Conservation (phyloP, 495 filamentous ascomycete species). For the Physcia stellaris region DNA sequence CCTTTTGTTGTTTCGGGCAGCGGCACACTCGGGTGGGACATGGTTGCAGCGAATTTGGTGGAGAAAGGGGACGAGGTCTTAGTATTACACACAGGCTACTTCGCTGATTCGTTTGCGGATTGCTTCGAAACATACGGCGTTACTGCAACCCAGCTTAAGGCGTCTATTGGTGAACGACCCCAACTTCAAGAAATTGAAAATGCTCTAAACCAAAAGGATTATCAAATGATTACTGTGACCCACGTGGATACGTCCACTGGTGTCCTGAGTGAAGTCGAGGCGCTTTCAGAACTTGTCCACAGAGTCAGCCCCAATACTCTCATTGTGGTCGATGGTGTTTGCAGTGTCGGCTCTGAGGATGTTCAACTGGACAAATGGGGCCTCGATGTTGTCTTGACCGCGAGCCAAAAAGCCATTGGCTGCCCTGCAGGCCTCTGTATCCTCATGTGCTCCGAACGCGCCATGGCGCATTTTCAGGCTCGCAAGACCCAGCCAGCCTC, state of each 20-base stretch:
- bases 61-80: conserved; percentile 83
- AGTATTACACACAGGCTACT: conserved; percentile 92
- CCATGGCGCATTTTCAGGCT: conserved; percentile 67
- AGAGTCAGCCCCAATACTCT: conserved; percentile 80
- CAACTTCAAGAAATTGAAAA: conserved; percentile 74
- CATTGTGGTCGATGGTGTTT: conserved; percentile 87
- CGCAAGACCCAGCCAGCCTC: conserved; percentile 66
- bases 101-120: conserved; percentile 86
- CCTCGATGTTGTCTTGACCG: conserved; percentile 84
- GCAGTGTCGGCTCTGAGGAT: conserved; percentile 91
- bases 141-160: conserved; percentile 76
- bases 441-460: conserved; percentile 77
- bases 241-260: conserved; percentile 97
- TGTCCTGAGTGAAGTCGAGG: conserved; percentile 80
- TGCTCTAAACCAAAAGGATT: conserved; percentile 73
- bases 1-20: conserved; percentile 90
- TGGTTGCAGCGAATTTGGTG: conserved; percentile 79
- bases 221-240: conserved; percentile 86
- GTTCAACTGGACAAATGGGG: conserved; percentile 92
- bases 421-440: conserved; percentile 89
- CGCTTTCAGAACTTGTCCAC: conserved; percentile 66
- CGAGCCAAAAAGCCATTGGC: conserved; percentile 91
- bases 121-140: conserved; percentile 86
- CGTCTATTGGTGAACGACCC: conserved; percentile 78
- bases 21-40: conserved; percentile 91